Conservation (phyloP, 2,329 filamentous ascomycete species). For the Fusarium nurragi region DNA sequence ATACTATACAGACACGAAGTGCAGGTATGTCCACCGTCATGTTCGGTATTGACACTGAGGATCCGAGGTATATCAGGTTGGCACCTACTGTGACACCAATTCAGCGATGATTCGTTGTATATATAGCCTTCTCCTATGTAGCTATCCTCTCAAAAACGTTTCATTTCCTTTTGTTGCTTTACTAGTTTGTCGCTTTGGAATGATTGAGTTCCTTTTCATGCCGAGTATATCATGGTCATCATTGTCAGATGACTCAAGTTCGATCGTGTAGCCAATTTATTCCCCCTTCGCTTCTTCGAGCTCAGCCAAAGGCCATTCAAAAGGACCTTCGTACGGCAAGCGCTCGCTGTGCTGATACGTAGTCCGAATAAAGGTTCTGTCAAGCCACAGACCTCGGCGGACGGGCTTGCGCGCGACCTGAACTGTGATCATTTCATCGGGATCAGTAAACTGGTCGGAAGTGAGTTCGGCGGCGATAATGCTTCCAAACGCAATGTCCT, state of each 20-base stretch:
- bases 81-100: slow-evolving; percentile 32
- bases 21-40: slow-evolving; percentile 24
- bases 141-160: background rate
- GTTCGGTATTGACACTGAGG: slow-evolving; percentile 32
- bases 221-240: background rate
- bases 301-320: background rate
- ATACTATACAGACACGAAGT: background rate
- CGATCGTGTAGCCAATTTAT: background rate
- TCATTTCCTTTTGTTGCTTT: background rate
- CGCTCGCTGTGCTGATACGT: background rate
- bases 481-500: background rate
- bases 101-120: background rate
- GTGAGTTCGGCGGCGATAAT: background rate
- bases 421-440: background rate
- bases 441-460: background rate
- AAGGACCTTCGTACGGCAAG: slow-evolving; percentile 14
- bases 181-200: background rate
- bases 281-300: background rate
- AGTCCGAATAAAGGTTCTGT: background rate
- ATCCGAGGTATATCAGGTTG: slow-evolving; percentile 33
- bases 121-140: background rate
- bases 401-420: background rate
- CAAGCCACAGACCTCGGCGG: background rate
- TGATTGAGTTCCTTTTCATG: background rate
- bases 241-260: background rate